These are phyloP conservation scores for Saprolegnia diclina DNA, from an alignment of 352 stramenopile species.

Conservation along the genomic window DNA sequence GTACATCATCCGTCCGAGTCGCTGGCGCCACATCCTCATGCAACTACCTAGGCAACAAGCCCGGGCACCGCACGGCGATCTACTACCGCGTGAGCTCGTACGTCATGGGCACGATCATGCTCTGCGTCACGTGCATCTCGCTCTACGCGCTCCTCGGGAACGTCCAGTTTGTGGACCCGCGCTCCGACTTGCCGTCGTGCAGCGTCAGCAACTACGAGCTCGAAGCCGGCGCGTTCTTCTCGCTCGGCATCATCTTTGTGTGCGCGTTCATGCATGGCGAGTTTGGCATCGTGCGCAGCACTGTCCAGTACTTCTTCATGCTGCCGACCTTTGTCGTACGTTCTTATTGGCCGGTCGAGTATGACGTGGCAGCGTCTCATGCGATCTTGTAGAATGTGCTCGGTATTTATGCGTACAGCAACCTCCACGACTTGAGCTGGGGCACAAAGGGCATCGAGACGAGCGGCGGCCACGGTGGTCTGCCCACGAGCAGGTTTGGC, in stretches of 20 bases:
- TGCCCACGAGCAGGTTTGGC: slow-evolving; percentile 12
- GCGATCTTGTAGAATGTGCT: slow-evolving; percentile 31
- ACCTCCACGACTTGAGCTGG: slow-evolving; percentile 37
- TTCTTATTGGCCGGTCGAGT: not conserved
- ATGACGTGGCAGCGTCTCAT: not conserved
- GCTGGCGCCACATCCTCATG: not conserved
- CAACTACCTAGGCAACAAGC: slow-evolving; percentile 17
- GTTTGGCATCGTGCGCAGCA: slow-evolving; percentile 35
- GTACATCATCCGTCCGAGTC: slow-evolving; percentile 11
- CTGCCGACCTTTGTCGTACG: slow-evolving; percentile 36
- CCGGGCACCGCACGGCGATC: not conserved
- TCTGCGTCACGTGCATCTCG: slow-evolving; percentile 16
- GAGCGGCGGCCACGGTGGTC: slow-evolving; percentile 24
- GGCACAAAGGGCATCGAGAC: slow-evolving; percentile 36
- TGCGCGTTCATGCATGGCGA: slow-evolving; percentile 37
- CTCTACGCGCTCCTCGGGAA: slow-evolving; percentile 7
- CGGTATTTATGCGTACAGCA: slow-evolving; percentile 40
- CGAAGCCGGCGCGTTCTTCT: slow-evolving; percentile 8
- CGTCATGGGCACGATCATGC: slow-evolving; percentile 21
- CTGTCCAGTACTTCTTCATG: slow-evolving; percentile 42
- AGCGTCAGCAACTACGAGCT: slow-evolving; percentile 19
- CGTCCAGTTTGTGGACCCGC: slow-evolving; percentile 16
- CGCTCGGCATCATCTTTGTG: slow-evolving; percentile 29
- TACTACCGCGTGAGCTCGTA: slow-evolving; percentile 21
- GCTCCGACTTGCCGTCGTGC: slow-evolving; percentile 13